phyloP scores from a whole-genome alignment of 768 basidiomycete genomes.

The Albatrellus ellisii region DNA sequence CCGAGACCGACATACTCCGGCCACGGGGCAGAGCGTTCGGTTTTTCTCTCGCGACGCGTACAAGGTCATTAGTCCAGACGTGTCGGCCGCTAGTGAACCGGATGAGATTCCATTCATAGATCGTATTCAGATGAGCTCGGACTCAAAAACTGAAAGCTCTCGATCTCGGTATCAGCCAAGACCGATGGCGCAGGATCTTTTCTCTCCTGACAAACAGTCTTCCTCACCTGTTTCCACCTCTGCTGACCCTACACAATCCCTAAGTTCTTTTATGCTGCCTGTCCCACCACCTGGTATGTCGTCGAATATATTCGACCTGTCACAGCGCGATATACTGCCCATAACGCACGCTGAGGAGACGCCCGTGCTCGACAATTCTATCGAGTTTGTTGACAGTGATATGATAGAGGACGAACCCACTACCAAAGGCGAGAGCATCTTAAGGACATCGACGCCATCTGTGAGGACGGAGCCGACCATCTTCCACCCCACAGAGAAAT shows the following conservation, averaged over 20 bases:
- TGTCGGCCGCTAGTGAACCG: conserved; percentile 31
- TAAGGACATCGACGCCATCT: too few species aligned
- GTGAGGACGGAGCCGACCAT: conserved; percentile 2
- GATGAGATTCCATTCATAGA: conserved; percentile 18
- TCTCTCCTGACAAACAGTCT: conserved; percentile 6
- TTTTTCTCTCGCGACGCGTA: conserved; percentile 64
- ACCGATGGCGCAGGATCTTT: conserved; percentile 10
- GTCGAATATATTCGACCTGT: conserved; percentile 45
- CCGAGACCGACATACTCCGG: conserved; percentile 57
- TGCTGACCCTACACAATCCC: conserved; percentile 6
- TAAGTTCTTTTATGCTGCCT: conserved; percentile 23
- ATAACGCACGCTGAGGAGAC: conserved; percentile 23
- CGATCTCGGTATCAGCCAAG: conserved; percentile 9
- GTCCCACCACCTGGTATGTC: conserved; percentile 31
- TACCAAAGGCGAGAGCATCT: neutral
- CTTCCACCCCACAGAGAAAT: conserved; percentile 14
- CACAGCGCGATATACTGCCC: conserved; percentile 37
- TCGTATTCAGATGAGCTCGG: conserved; percentile 17
- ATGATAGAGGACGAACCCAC: conserved; percentile 11
- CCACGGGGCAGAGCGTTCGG: conserved; percentile 67
- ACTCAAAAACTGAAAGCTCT: conserved; percentile 15
- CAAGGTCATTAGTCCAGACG: conserved; percentile 52
- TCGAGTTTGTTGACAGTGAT: conserved; percentile 23
- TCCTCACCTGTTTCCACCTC: conserved; percentile 13
- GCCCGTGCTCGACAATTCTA: conserved; percentile 23